Conservation (phyloP, 768 basidiomycete species). For the Tricholoma flavovirens region DNA sequence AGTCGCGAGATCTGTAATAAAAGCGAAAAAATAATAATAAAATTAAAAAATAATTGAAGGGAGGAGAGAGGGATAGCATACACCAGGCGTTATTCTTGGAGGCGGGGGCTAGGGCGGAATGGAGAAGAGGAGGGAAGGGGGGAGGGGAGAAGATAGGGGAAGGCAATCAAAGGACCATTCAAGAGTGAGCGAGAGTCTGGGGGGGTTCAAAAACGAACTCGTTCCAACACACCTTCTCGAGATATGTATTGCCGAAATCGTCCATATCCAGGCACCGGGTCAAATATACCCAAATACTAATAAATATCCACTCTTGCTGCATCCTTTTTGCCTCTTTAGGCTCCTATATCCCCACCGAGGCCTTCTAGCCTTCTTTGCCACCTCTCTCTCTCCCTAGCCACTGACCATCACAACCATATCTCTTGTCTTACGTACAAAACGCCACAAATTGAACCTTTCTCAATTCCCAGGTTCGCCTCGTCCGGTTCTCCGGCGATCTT, state of each 20-base stretch:
- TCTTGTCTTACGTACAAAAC: too few species aligned
- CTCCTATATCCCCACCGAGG: too few species aligned
- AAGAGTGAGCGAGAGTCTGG: constrained; percentile 1
- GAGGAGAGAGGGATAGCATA: constrained; percentile 14
- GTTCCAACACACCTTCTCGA: background rate
- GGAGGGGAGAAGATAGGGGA: background rate
- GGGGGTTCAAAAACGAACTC: background rate
- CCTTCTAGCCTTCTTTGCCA: too few species aligned
- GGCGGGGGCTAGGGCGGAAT: constrained; percentile 35
- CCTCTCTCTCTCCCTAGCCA: too few species aligned
- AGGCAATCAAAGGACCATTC: constrained; percentile 18
- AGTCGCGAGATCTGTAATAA: constrained; percentile 78
- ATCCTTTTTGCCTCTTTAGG: background rate
- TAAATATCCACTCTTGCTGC: background rate
- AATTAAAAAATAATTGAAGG: background rate
- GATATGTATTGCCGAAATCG: constrained; percentile 14
- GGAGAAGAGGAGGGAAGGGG: constrained; percentile 17
- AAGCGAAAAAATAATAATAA: constrained; percentile 15
- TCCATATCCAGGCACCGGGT: constrained; percentile 8
- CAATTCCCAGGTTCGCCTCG: too few species aligned
- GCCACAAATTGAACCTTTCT: too few species aligned
- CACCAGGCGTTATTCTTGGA: constrained; percentile 48
- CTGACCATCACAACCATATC: too few species aligned
- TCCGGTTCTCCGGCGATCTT: background rate
- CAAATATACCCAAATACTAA: too few species aligned